These are phyloP conservation scores for Diplodia mutila DNA, from an alignment of 2,329 filamentous ascomycete genomes.

Conservation along the genomic window DNA sequence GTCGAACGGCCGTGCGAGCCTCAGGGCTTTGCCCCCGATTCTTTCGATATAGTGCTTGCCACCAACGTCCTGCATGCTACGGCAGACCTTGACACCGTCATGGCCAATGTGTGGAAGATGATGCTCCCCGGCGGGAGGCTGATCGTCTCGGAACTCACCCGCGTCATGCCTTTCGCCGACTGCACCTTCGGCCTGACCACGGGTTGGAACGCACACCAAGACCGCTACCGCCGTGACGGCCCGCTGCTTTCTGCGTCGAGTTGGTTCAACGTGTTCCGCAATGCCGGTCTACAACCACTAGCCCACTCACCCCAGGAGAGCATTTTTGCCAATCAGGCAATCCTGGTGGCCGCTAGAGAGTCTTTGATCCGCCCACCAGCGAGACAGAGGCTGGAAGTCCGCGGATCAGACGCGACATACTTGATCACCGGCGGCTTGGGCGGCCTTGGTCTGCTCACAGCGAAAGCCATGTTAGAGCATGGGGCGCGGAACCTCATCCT, in stretches of 20 bases:
- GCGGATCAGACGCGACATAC: slow-evolving; percentile 30
- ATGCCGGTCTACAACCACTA: no score
- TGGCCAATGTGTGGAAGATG: slow-evolving; percentile 1
- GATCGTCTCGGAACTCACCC: no score
- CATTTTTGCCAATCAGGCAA: neutral
- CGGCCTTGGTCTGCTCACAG: slow-evolving; percentile 31
- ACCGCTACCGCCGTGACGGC: no score
- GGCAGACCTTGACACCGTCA: no score
- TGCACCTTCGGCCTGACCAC: no score
- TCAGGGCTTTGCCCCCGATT: slow-evolving; percentile 27
- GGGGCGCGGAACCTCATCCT: slow-evolving; percentile 31
- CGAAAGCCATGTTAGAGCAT: slow-evolving; percentile 29
- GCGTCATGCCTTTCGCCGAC: no score
- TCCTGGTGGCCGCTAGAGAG: slow-evolving; percentile 29
- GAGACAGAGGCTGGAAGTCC: slow-evolving; percentile 26
- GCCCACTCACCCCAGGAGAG: no score
- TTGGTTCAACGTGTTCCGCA: no score
- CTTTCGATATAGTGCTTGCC: slow-evolving; percentile 32
- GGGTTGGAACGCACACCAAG: no score
- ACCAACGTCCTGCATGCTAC: slow-evolving; percentile 13
- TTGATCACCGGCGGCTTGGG: slow-evolving; percentile 34
- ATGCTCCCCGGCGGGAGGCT: slow-evolving; percentile 28
- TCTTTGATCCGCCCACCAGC: no score
- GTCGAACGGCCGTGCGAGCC: slow-evolving; percentile 7
- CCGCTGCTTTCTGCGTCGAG: no score